Percentiles rank a stretch among this genome's conserved stretches.
phyloP scores from a whole-genome alignment of 345 rosid genomes.

The Trapa bicornis region DNA sequence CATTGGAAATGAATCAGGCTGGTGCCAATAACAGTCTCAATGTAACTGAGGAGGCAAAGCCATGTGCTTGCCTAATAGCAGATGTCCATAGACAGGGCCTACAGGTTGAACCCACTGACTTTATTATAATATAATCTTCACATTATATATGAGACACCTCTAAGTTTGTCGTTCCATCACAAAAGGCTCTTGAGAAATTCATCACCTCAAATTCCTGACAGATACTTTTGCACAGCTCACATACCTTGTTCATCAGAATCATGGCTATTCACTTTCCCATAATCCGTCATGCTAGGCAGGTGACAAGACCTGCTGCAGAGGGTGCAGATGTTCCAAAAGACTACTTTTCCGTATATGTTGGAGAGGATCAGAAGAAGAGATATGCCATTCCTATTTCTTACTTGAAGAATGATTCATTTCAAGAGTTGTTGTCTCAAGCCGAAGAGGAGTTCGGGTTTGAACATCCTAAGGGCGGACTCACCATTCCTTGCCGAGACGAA shows the following conservation, averaged over 20 bases:
- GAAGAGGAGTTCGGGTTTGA: constrained; percentile 34
- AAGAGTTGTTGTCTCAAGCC: constrained; percentile 22
- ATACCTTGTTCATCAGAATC: not conserved
- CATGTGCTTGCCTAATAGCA: not conserved
- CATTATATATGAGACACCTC: not conserved
- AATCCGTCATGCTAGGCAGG: constrained; percentile 6
- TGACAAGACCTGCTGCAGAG: not conserved
- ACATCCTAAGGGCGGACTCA: constrained; percentile 31
- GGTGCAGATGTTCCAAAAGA: constrained; percentile 23
- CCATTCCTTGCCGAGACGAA: constrained; percentile 27
- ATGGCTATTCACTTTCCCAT: constrained; percentile 1
- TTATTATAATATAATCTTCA: not conserved
- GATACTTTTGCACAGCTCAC: not conserved
- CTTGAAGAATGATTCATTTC: constrained; percentile 27
- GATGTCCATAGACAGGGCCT: not conserved
- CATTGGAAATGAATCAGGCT: not conserved
- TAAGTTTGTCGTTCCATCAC: not conserved
- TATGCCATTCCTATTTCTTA: constrained; percentile 23
- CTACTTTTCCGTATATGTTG: constrained; percentile 24
- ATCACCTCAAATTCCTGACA: not conserved
- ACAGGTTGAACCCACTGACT: not conserved
- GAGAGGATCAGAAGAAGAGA: constrained; percentile 26
- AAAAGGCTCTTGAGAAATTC: not conserved
- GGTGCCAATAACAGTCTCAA: not conserved
- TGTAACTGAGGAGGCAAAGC: not conserved